Evolutionary conservation across 2,329 filamentous ascomycete species (phyloP), one percentile per base, ranked within the genome.

Genomic region (Xylaria sp.): DNA sequence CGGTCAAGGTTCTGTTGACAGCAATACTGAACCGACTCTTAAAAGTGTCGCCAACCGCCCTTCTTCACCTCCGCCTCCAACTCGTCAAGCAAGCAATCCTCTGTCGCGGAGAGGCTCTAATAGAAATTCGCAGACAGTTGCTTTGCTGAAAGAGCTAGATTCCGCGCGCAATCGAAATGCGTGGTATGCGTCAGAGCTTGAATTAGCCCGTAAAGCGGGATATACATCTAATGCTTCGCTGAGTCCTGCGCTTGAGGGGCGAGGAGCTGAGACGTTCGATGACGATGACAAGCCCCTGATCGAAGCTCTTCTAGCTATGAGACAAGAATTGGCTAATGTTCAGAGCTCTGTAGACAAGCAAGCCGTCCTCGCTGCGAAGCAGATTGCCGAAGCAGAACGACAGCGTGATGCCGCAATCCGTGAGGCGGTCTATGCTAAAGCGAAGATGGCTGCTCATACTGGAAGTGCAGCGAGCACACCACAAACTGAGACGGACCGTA

Each of bases 131-230:
- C 89, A 91, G 73, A 91, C 91, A 1, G 91, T 93, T 71, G 90
- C 92, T 0, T 81, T 98, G 13, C 85, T 93, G 15, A 95, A 96
- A 78, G 96, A 99, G 78, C 85, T 99, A 1, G 95, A 99, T 78
- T 86, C 90, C 9, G 88, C 91, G 3, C 93, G 93, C 76, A 96
- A 92, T 77, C 89, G 92, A 61, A 98, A 97, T 81, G 95, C 95
- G 0, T 99, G 96, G 96, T 98, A 97, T 80, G 94, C 94, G 8
- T 98, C 95, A 0, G 96, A 99, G 81, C 85, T 99, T 55, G 94
- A 97, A 67, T 84, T 99, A 72, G 97, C 96, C 7, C 90, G 92
- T 59, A 97, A 97, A 81, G 89, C 93, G 50, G 96, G 96, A 5
- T 99, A 98, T 77, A 87, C 89, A 7, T 88, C 93, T 18, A 94